Conservation (phyloP, 2,329 filamentous ascomycete genomes). For the Bertia moriformis region DNA sequence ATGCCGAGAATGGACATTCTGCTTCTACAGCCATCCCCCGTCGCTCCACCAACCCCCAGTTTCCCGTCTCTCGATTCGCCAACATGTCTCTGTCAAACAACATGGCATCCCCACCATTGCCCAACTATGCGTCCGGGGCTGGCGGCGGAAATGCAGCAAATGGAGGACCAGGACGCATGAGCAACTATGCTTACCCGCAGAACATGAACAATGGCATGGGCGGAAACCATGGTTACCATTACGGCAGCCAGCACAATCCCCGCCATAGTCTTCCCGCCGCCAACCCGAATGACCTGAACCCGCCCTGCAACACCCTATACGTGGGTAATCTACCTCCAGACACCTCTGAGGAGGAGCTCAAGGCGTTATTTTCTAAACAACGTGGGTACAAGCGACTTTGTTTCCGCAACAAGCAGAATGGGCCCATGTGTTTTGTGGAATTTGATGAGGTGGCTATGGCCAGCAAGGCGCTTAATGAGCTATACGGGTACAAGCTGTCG, state of each 20-base stretch:
- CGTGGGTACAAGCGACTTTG: conserved; percentile 56
- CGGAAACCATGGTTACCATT: neutral
- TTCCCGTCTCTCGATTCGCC: conserved; percentile 36
- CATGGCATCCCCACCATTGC: conserved; percentile 32
- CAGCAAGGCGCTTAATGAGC: conserved; percentile 50
- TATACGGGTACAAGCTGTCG: conserved; percentile 51
- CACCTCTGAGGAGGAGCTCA: conserved; percentile 56
- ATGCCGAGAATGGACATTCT: conserved; percentile 40
- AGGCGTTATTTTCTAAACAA: conserved; percentile 54
- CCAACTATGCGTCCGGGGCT: conserved; percentile 26
- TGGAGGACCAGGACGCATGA: neutral
- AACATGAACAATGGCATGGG: neutral
- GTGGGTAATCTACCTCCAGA: conserved; percentile 55
- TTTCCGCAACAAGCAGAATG: conserved; percentile 57
- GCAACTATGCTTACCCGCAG: neutral
- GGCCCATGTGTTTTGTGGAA: conserved; percentile 61
- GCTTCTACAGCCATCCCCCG: conserved; percentile 19
- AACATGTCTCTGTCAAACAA: conserved; percentile 38
- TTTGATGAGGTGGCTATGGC: conserved; percentile 59
- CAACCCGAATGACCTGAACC: conserved; percentile 54
- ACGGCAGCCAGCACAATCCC: neutral
- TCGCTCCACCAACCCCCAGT: conserved; percentile 34
- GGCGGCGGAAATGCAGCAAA: too few species aligned
- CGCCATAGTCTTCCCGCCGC: neutral
- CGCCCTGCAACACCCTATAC: conserved; percentile 57